Conservation (phyloP, 805 yeast genomes). For the Cephaloascus albidus region DNA sequence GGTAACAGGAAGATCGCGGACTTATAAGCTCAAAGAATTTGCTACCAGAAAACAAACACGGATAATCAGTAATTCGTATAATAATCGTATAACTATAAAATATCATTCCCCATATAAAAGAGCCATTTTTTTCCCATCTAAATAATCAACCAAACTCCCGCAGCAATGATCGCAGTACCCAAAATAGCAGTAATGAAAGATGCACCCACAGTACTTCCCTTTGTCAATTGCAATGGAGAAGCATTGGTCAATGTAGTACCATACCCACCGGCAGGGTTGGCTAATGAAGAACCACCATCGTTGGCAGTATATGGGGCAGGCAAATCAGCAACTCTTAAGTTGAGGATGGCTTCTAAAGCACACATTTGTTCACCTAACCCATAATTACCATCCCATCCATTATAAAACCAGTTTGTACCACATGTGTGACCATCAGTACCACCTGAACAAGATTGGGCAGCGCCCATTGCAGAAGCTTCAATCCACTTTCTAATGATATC, state of each 20-base stretch:
- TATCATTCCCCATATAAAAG: too few relatives aligned
- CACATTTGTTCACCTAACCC: conserved; percentile 84
- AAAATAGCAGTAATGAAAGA: conserved; percentile 53
- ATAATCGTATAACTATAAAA: too few relatives aligned
- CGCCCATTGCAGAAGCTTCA: conserved; percentile 40
- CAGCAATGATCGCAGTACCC: conserved; percentile 33
- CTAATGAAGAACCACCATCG: conserved; percentile 64
- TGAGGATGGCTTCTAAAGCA: conserved; percentile 59
- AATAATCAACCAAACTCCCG: conserved; percentile 35
- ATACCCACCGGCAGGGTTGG: conserved; percentile 64
- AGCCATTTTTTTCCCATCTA: too few relatives aligned
- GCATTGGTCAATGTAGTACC: conserved; percentile 24
- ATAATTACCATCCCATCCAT: conserved; percentile 54
- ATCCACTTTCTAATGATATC: conserved; percentile 36
- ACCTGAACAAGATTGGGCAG: conserved; percentile 73
- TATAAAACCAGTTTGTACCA: conserved; percentile 60
- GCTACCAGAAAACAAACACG: too few relatives aligned
- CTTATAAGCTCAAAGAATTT: too few relatives aligned
- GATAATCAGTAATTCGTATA: too few relatives aligned
- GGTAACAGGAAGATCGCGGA: too few relatives aligned
- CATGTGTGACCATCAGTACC: conserved; percentile 85
- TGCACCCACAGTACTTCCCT: conserved; percentile 58
- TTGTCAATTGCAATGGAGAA: conserved; percentile 29
- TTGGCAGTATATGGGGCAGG: conserved; percentile 54
- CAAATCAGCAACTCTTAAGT: conserved; percentile 19